Evolutionary conservation across 1,284 basidiomycete genomes (phyloP).

Genomic region (Phlebopus sp.): DNA sequence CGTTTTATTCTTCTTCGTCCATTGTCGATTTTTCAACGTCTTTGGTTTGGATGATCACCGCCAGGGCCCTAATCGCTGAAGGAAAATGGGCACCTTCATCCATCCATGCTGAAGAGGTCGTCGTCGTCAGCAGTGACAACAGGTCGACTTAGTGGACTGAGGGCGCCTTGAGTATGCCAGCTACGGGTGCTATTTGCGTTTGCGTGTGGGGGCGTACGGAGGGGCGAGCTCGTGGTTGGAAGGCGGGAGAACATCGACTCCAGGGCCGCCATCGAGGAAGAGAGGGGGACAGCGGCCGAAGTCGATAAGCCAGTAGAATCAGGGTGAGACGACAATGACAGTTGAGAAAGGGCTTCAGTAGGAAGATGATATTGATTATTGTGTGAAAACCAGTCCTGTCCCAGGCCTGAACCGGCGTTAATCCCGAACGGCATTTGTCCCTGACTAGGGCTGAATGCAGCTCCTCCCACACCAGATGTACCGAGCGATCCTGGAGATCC

Average conservation of each 20-base stretch:
- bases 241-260: conserved; percentile 50
- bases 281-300: conserved; percentile 10
- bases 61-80: background rate
- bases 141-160: conserved; percentile 58
- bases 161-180: conserved; percentile 35
- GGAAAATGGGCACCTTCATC: conserved; percentile 23
- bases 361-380: conserved; percentile 28
- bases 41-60: background rate
- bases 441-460: conserved; percentile 31
- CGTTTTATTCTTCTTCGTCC: conserved; percentile 14
- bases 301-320: conserved; percentile 11
- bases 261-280: conserved; percentile 33
- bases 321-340: conserved; percentile 22
- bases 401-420: conserved; percentile 21
- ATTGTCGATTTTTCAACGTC: conserved; percentile 6
- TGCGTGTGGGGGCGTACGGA: conserved; percentile 39
- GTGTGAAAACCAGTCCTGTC: conserved; percentile 28
- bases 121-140: conserved; percentile 59
- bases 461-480: conserved; percentile 26
- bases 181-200: conserved; percentile 39
- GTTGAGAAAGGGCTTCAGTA: conserved; percentile 22
- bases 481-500: conserved; percentile 35
- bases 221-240: conserved; percentile 27
- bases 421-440: conserved; percentile 31
- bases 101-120: conserved; percentile 68